These are phyloP conservation scores for Monosporascus sp. DNA, from an alignment of 2,329 filamentous ascomycete genomes.

Conservation along the genomic window DNA sequence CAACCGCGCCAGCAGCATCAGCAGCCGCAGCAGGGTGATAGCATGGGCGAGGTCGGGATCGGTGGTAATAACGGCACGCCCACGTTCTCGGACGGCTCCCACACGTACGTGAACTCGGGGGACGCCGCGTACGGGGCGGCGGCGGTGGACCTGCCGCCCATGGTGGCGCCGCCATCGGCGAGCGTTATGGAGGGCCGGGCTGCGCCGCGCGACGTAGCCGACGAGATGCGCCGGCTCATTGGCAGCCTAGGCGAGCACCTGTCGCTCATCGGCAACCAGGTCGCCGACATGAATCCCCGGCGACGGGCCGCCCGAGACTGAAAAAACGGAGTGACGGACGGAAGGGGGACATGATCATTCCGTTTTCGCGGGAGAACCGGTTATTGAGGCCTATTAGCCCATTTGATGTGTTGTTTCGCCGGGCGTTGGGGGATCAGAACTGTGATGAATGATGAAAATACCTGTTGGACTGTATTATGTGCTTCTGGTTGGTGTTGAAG, in stretches of 20 bases:
- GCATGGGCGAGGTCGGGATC: neutral
- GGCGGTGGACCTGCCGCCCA: conserved; percentile 22
- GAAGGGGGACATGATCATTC: neutral
- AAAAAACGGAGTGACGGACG: neutral
- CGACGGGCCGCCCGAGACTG: conserved; percentile 4
- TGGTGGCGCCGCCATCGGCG: conserved; percentile 41
- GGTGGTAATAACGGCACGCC: neutral
- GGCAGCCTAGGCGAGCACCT: conserved; percentile 46
- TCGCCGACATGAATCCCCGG: conserved; percentile 34
- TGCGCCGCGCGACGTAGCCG: conserved; percentile 44
- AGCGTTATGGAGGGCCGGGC: conserved; percentile 52
- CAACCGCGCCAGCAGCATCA: neutral
- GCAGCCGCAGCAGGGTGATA: neutral
- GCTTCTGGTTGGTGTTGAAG: neutral
- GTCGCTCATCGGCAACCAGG: conserved; percentile 38
- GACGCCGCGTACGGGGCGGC: conserved; percentile 7
- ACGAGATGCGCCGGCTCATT: conserved; percentile 45
- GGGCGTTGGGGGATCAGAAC: no score
- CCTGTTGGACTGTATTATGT: neutral
- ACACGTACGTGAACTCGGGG: conserved; percentile 8
- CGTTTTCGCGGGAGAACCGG: no score
- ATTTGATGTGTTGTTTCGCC: no score
- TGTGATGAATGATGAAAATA: no score
- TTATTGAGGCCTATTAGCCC: no score
- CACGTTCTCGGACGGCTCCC: conserved; percentile 5